Percentiles rank a stretch among this genome's conserved stretches.
phyloP scores from a whole-genome alignment of 768 basidiomycete species.

The Mycena floridula region DNA sequence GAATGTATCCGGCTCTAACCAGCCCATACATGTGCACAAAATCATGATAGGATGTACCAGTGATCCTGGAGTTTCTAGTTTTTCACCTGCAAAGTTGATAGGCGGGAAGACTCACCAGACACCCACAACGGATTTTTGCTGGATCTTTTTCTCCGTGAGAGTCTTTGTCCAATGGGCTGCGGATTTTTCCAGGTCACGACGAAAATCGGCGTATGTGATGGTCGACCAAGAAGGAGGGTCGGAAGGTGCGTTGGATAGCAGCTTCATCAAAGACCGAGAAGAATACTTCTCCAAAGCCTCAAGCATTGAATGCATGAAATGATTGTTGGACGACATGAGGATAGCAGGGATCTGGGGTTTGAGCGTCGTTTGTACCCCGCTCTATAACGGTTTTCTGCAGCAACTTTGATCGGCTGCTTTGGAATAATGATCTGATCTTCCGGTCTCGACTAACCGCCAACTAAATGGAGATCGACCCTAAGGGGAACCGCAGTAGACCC shows the following conservation, averaged over 20 bases:
- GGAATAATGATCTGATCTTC: too few species aligned
- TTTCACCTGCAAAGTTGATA: neutral
- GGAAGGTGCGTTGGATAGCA: neutral
- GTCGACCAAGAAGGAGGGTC: conserved; percentile 28
- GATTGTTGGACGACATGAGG: too few species aligned
- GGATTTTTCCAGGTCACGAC: conserved; percentile 44
- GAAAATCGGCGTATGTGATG: conserved; percentile 47
- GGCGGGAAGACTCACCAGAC: conserved; percentile 40
- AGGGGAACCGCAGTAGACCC: too few species aligned
- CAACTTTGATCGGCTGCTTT: too few species aligned
- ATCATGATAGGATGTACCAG: neutral
- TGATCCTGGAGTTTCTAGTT: conserved; percentile 7
- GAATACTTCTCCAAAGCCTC: neutral
- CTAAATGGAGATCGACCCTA: too few species aligned
- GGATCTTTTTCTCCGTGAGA: conserved; percentile 34
- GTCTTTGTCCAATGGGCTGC: conserved; percentile 47
- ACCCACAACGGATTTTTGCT: conserved; percentile 48
- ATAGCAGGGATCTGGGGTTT: too few species aligned
- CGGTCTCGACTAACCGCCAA: too few species aligned
- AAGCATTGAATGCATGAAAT: neutral
- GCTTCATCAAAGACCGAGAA: neutral
- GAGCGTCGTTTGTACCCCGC: too few species aligned
- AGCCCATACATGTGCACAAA: conserved; percentile 1
- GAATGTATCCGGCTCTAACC: neutral
- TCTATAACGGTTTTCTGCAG: too few species aligned